phyloP scores from a whole-genome alignment of 768 basidiomycete species.

The Boletus reticulatus region DNA sequence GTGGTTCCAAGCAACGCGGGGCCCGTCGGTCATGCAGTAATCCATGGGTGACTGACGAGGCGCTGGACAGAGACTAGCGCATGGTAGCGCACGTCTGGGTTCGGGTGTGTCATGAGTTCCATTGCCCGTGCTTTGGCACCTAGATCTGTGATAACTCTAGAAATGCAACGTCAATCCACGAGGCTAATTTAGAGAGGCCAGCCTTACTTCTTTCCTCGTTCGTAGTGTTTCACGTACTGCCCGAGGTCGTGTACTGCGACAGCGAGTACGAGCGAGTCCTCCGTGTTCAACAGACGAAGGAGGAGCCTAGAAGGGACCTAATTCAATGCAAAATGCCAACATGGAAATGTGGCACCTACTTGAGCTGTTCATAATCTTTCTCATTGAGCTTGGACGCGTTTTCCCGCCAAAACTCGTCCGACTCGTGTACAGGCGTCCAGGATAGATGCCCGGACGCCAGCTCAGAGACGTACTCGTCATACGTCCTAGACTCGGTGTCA shows the following conservation, averaged over 20 bases:
- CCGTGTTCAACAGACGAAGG: conserved; percentile 63
- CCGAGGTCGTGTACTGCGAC: conserved; percentile 94
- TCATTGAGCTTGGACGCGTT: conserved; percentile 88
- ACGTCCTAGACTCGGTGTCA: conserved; percentile 58
- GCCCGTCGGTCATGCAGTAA: conserved; percentile 34
- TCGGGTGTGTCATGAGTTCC: conserved; percentile 89
- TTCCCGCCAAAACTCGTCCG: conserved; percentile 97
- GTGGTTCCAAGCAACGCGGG: not conserved
- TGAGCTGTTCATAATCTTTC: conserved; percentile 77
- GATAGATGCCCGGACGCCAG: conserved; percentile 85
- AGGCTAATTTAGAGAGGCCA: not conserved
- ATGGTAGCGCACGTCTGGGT: conserved; percentile 89
- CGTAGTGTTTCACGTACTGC: conserved; percentile 89
- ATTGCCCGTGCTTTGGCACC: conserved; percentile 85
- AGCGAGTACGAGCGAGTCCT: conserved; percentile 77
- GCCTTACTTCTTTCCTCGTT: conserved; percentile 87
- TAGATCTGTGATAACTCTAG: conserved; percentile 75
- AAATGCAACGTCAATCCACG: not conserved
- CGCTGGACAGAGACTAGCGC: conserved; percentile 89
- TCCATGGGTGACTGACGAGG: conserved; percentile 89
- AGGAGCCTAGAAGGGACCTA: conserved; percentile 52
- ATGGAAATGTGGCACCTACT: conserved; percentile 43
- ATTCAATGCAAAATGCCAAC: not conserved
- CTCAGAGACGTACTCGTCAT: conserved; percentile 94
- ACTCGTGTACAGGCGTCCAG: conserved; percentile 96